Base-by-base conservation (phyloP, 2,329 filamentous ascomycete species). In the Elsinoe australis region DNA sequence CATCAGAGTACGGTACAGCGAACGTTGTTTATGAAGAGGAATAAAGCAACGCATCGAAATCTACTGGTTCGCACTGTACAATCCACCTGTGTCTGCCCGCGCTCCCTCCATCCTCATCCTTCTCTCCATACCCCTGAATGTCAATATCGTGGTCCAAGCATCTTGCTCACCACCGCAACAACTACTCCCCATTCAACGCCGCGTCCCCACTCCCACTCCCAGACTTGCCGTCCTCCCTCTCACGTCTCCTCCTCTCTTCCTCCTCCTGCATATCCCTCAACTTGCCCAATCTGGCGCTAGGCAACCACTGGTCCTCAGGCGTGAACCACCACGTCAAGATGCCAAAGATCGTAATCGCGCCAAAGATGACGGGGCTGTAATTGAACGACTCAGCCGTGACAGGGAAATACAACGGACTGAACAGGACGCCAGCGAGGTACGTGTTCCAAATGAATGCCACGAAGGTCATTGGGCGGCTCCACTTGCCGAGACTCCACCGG, bases 401-500 rank as follows among this genome's bases (percentile, higher is more conserved):
- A 0, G 64, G 64, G 52, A 65, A 67, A 33, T 55, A 51, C 9
- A 66, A 52, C 14, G 65, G 65, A 41, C 61, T 64, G 54, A 67
- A 66, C n/a, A 67, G 55, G 4, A 67, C 59, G 5, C 53, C 54
- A 3, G 64, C 64, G 9, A 67, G 55, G 49, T 64, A 67, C 15
- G 60, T 49, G 46, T 67, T 67, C 64, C 64, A 67, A 29, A 66
- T 44, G 15, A 67, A 53, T 1, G 61, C 58, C 35, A 67, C 60
- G 32, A 63, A 58, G 14, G 58, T 64, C 52, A 66, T 34, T 7
- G 64, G 63, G 1, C 62, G 54, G 12, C 60, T 61, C 59, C 61
- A 66, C 15, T 54, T 51, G 7, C 65, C 65, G 9, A 67, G 55
- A n/a, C 57, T 63, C 63, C 63, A 67, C 18, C 51, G 51, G 1